Evolutionary conservation across 2,329 filamentous ascomycete genomes (phyloP), one percentile per base, ranked within the genome.

Genomic region (Diaporthe caulivora): DNA sequence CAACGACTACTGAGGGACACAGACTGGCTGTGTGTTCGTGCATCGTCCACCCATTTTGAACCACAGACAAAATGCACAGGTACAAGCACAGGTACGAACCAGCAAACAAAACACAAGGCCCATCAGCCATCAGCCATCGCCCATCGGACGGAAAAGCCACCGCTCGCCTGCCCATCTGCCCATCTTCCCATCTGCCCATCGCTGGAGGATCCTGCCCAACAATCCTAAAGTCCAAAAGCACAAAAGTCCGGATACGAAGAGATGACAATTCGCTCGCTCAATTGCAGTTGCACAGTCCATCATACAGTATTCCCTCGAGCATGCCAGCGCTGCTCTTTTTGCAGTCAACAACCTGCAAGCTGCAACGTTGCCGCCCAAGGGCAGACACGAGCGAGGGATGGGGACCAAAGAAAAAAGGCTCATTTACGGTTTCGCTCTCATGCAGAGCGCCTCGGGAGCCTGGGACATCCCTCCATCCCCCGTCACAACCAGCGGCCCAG

Each of bases 401-500:
- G 37, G 37, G 2, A 10, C 11, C n/a, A 10, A 2, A 6, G 24
- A 24, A 24, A 57, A 67, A 67, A 34, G 31, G 37, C 44, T 37
- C 47, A 26, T 37, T 53, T 51, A 67, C 44, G 47, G 44, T 67
- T 67, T 67, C 62, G 47, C 44, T 53, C 47, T 53, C 47, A 67
- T 67, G 62, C 62, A 49, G 44, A 49, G 29, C 44, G 62, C 31
- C 47, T 53, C 34, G 31, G 44, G 62, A 53, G 62, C 62, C 62
- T 67, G 62, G 62, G 53, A 67, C 29, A 67, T 67, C 62, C 62
- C 62, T 67, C 31, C 62, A 67, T 21, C n/a, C 31, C 29, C 31
- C 31, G 62, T 67, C 47, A 47, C 62, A 67, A 67, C n/a, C 29
- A 67, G 62, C 62, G 62, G 62, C 62, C 62, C 62, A 67, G 47